Evolutionary conservation across 73 alveolate species (phyloP), one percentile per base, ranked within the genome.

Genomic region (Effrenium voratum): DNA sequence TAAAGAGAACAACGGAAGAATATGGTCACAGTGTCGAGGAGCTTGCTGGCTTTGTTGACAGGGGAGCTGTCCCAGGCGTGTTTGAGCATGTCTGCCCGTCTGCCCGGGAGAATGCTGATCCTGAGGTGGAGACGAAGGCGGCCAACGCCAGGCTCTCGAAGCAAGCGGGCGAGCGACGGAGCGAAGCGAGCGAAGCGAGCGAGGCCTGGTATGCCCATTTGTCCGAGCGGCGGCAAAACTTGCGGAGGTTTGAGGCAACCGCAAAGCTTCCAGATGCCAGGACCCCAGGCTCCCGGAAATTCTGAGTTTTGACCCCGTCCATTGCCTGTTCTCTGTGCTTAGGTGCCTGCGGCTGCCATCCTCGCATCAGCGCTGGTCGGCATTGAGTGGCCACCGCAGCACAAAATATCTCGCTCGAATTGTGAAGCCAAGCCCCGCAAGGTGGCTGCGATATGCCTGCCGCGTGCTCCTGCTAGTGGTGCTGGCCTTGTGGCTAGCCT

Each of bases 351-450:
- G 28, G 91, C 72, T 32, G 47, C 15, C 68, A 24, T 49, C 49
- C 73, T 81, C 36, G 34, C 91, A 3, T 81, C 91, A 81, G 70
- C 91, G n/a, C 34, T 81, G 91, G 91, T 81, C 28, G 91, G 91
- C 68, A 81, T 81, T 16, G 91, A 81, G 91, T 30, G 63, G 43
- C 88, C 50, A 28, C 66, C 66, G 66, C 72, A 22, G 72, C 22
- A 30, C 72, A 57, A 0, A 57, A 57, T 57, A 30, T 22, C 3
- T 22, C 16, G 72, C n/a, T 57, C 28, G 72, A 57, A 57, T 57
- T 10, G 15, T 60, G 75, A 4, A 24, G 75, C 30, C 40, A 60
- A 5, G 30, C 34, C 34, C 2, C 49, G 30, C 16, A 24, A 77
- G 88, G 88, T 81, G 91, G 91, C 73, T 81, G 28, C 91, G 91